phyloP scores from a whole-genome alignment of 371 early-diverging fungal species.

The Mortierella sp. region DNA sequence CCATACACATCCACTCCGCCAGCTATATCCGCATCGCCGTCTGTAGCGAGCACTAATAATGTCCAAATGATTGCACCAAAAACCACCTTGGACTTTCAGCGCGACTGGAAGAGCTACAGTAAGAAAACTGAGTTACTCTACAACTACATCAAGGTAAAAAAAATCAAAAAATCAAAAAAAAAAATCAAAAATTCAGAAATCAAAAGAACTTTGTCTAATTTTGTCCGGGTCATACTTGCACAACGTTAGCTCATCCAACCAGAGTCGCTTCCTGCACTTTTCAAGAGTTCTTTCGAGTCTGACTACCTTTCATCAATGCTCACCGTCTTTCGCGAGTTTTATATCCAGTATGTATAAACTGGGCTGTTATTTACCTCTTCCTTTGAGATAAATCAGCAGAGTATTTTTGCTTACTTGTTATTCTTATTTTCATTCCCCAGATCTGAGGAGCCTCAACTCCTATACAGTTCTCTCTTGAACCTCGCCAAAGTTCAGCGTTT shows the following conservation, averaged over 20 bases:
- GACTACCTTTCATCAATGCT: constrained; percentile 76
- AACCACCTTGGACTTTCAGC: constrained; percentile 81
- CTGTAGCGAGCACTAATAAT: background rate
- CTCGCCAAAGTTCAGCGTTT: constrained; percentile 72
- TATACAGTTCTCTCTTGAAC: constrained; percentile 60
- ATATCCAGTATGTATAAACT: constrained; percentile 58
- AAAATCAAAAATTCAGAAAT: background rate
- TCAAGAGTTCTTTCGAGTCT: constrained; percentile 82
- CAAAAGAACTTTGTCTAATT: background rate
- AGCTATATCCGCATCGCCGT: background rate
- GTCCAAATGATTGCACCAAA: constrained; percentile 57
- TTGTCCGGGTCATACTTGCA: background rate
- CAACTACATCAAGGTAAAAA: constrained; percentile 77
- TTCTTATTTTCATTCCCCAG: constrained; percentile 15
- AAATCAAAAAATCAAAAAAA: constrained; percentile 55
- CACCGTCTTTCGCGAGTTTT: constrained; percentile 62
- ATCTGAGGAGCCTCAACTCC: constrained; percentile 57
- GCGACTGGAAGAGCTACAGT: constrained; percentile 79
- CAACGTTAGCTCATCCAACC: constrained; percentile 64
- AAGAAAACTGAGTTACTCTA: constrained; percentile 67
- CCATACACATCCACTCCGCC: background rate
- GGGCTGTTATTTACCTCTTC: background rate
- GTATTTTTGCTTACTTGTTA: background rate
- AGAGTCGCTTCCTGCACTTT: constrained; percentile 62
- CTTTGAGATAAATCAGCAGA: background rate